Evolutionary conservation across 306 rosid species (phyloP), one percentile per base, ranked within the genome.

Genomic region (Quercus ilex): DNA sequence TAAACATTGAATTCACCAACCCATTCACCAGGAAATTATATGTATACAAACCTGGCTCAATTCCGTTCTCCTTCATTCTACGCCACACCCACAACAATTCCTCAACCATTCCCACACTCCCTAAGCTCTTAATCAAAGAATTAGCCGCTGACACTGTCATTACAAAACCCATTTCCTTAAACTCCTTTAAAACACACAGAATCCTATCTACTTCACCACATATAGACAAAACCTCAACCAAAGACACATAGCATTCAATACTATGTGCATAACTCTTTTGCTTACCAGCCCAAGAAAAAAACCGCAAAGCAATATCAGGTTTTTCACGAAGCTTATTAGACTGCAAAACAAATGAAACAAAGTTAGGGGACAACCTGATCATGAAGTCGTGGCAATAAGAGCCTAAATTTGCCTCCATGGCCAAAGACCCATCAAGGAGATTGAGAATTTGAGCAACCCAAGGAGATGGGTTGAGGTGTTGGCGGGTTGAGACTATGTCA

Each of bases 11-110:
- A 69, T 84, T 88, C 15, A 89, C 97, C 35, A 95, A 89, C 4
- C 96, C 97, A 69, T 93, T 93, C 74, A 95, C 70, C 78, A 93
- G 83, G 25, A 89, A 91, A 58, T 95, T 95, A 69, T 76, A 85
- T 1, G 83, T 77, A 53, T 78, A 85, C 82, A 95, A 79, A 56
- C 84, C 80, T 8, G 96, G 97, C 5, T 83, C 89, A 20, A 93
- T 86, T 64, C 87, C 87, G 73, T 87, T 83, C 74, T 91, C 90
- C 57, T 85, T 91, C 98, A 92, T 89, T 55, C 81, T 81, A n/a
- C 96, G 86, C 92, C 97, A 91, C 13, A 92, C 94, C 90, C 93
- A 91, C 53, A 95, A 76, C 85, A 92, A 74, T 73, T 91, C 99
- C 77, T 91, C 92, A 59, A 95, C 86, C 78, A 92, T 76, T 6